Percentiles rank a stretch among this genome's conserved stretches.
phyloP scores from a whole-genome alignment of 2,329 filamentous ascomycete species.

The Alternaria sp. region DNA sequence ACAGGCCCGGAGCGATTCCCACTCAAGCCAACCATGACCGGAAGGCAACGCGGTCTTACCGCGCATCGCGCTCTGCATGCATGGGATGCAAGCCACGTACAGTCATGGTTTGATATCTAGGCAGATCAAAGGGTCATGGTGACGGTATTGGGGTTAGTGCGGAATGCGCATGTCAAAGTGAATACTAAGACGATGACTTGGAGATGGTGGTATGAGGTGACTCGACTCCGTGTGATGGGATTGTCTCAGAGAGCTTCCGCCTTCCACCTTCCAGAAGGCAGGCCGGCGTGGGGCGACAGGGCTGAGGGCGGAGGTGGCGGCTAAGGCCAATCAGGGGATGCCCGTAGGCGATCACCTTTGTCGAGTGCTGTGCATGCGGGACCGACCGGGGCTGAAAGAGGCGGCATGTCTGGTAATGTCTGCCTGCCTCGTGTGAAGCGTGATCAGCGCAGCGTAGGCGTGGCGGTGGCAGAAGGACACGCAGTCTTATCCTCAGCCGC shows the following conservation, averaged over 20 bases:
- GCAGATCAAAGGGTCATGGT: not conserved
- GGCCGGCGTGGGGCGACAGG: constrained; percentile 22
- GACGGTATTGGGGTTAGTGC: not conserved
- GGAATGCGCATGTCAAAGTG: not conserved
- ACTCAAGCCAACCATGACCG: constrained; percentile 2
- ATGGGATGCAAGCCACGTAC: constrained; percentile 3
- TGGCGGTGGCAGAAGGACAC: constrained; percentile 3
- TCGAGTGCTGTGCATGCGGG: constrained; percentile 19
- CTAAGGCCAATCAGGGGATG: constrained; percentile 24
- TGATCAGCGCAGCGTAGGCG: not conserved
- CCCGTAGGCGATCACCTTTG: constrained; percentile 17
- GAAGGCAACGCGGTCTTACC: not conserved
- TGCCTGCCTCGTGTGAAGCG: not conserved
- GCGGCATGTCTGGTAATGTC: not conserved
- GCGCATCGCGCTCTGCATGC: constrained; percentile 1
- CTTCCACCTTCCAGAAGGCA: constrained; percentile 19
- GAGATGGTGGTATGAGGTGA: not conserved
- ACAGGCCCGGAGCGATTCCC: constrained; percentile 12
- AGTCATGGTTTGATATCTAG: constrained; percentile 5
- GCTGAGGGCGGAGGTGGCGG: constrained; percentile 24
- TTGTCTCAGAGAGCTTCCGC: not conserved
- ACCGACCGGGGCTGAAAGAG: constrained; percentile 12
- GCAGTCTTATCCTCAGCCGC: constrained; percentile 13
- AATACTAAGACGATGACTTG: not conserved
- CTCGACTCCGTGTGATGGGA: not conserved